Percentiles rank a stretch among this genome's conserved stretches.
phyloP scores from a whole-genome alignment of 306 rosid genomes.

The Lathyrus sativus region DNA sequence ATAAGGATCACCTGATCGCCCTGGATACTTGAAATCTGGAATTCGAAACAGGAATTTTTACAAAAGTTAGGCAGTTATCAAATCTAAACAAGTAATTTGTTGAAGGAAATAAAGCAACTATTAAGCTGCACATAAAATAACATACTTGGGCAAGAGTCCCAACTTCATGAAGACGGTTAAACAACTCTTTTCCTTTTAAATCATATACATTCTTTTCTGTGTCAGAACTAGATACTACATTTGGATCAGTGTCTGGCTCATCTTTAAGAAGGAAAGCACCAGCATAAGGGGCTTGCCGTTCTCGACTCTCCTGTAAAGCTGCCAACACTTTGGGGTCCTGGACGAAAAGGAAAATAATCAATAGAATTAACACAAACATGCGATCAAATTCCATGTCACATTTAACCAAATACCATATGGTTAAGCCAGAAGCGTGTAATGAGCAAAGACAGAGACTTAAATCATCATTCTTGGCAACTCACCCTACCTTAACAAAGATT shows the following conservation, averaged over 20 bases:
- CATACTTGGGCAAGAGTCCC: constrained; percentile 98
- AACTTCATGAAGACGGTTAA: constrained; percentile 91
- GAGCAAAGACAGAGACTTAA: constrained; percentile 4
- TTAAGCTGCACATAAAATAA: constrained; percentile 21
- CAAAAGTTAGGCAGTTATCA: background rate
- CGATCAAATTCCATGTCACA: constrained; percentile 24
- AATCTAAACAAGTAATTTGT: constrained; percentile 21
- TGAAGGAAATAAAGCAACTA: constrained; percentile 30
- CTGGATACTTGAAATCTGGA: constrained; percentile 92
- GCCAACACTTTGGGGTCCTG: constrained; percentile 92
- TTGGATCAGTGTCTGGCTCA: constrained; percentile 81
- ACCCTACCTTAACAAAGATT: constrained; percentile 82
- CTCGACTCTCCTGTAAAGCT: constrained; percentile 89
- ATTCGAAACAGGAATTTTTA: constrained; percentile 4
- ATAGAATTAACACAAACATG: constrained; percentile 26
- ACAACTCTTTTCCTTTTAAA: constrained; percentile 83
- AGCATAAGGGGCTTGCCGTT: constrained; percentile 97
- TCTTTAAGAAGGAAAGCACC: constrained; percentile 97
- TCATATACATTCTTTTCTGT: constrained; percentile 68
- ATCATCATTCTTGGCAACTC: constrained; percentile 28
- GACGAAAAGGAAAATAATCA: constrained; percentile 36
- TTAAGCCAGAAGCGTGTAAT: constrained; percentile 25
- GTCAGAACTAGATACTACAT: constrained; percentile 68
- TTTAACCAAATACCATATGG: constrained; percentile 13
- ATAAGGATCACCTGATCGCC: constrained; percentile 92